phyloP scores from a whole-genome alignment of 805 yeast species.

The Metschnikowia proteae region DNA sequence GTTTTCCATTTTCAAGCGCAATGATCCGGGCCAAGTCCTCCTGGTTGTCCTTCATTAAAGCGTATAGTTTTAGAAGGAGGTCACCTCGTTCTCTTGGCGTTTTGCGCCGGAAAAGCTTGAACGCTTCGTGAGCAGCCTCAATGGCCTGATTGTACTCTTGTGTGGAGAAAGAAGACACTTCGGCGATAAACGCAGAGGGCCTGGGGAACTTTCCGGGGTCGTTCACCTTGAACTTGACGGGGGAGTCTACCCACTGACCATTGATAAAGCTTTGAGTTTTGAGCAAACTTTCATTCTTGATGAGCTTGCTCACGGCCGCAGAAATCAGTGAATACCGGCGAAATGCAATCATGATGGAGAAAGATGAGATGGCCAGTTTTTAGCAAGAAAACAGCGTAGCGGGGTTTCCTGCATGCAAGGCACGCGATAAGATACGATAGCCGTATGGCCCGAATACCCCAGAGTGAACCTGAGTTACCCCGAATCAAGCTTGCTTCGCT shows the following conservation, averaged over 20 bases:
- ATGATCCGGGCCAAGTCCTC: constrained; percentile 64
- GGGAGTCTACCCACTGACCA: constrained; percentile 65
- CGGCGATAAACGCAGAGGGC: constrained; percentile 43
- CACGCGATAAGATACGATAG: constrained; percentile 1
- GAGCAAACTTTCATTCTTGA: constrained; percentile 50
- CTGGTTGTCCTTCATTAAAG: constrained; percentile 51
- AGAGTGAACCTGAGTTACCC: background rate
- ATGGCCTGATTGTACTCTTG: constrained; percentile 56
- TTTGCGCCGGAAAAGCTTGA: constrained; percentile 47
- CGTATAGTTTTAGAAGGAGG: constrained; percentile 49
- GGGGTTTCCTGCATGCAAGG: background rate
- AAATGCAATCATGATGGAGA: background rate
- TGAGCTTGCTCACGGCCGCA: constrained; percentile 6
- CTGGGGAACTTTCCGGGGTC: constrained; percentile 64
- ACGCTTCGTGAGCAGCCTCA: constrained; percentile 50
- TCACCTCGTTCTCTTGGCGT: constrained; percentile 55
- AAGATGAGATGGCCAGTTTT: background rate
- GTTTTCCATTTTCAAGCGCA: constrained; percentile 73
- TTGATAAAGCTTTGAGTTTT: constrained; percentile 62
- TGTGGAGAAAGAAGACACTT: constrained; percentile 52
- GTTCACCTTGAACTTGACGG: constrained; percentile 53
- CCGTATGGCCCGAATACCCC: background rate
- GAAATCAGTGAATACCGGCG: constrained; percentile 5
- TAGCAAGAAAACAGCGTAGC: background rate
- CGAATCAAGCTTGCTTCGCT: background rate